Evolutionary conservation across 2,329 filamentous ascomycete species (phyloP).

Genomic region (Pyrenophora graminea): DNA sequence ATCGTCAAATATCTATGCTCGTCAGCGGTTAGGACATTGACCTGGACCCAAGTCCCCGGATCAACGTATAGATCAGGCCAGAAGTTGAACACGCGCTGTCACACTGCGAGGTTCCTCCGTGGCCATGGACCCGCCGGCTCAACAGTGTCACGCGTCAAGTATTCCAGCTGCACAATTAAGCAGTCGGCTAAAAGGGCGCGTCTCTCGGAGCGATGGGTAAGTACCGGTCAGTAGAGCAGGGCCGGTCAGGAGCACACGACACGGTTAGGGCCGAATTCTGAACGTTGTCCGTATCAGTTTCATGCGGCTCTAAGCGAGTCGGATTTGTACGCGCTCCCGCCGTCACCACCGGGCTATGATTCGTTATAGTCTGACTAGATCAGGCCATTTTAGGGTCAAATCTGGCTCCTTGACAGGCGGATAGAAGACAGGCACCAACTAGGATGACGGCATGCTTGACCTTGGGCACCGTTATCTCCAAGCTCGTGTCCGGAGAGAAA

Average conservation of each 20-base stretch:
- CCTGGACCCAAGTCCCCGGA: conserved; percentile 7
- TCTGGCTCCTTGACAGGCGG: conserved; percentile 12
- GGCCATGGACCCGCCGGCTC: neutral
- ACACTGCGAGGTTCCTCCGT: neutral
- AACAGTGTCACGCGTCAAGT: neutral
- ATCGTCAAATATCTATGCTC: conserved; percentile 15
- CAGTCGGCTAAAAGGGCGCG: conserved; percentile 13
- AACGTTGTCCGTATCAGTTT: conserved; percentile 20
- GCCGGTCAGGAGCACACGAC: conserved; percentile 9
- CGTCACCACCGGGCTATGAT: neutral
- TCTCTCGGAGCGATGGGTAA: conserved; percentile 7
- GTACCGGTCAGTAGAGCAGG: conserved; percentile 8
- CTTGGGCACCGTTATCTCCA: conserved; percentile 25
- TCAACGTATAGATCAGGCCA: neutral
- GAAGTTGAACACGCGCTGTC: neutral
- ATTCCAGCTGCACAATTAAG: neutral
- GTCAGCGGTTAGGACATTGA: conserved; percentile 18
- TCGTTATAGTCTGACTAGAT: neutral
- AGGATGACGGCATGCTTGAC: conserved; percentile 14
- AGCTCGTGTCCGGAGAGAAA: conserved; percentile 17
- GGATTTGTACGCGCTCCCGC: conserved; percentile 27
- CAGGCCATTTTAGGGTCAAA: conserved; percentile 3
- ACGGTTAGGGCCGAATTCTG: conserved; percentile 15
- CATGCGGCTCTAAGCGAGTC: conserved; percentile 22
- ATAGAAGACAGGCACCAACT: conserved; percentile 18